phyloP scores from a whole-genome alignment of 2,329 filamentous ascomycete species.

The Fusarium multiceps region DNA sequence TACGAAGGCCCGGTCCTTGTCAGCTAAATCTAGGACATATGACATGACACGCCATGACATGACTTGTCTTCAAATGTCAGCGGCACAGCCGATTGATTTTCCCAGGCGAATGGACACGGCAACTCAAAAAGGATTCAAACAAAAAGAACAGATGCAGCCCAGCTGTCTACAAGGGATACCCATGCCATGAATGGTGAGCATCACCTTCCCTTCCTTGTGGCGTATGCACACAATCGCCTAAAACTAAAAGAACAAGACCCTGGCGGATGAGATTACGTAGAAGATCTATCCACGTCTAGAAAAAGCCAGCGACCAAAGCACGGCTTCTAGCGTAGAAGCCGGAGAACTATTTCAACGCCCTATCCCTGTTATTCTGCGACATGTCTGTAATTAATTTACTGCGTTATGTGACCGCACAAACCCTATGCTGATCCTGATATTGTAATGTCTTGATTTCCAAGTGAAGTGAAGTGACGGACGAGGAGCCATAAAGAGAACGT shows the following conservation, averaged over 20 bases:
- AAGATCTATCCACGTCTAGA: constrained; percentile 18
- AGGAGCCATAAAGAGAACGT: background rate
- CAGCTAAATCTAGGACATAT: background rate
- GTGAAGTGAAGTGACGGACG: background rate
- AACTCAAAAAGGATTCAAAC: constrained; percentile 29
- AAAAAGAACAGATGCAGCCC: constrained; percentile 26
- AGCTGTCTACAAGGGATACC: constrained; percentile 37
- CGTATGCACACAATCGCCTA: constrained; percentile 22
- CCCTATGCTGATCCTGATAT: constrained; percentile 21
- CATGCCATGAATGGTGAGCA: constrained; percentile 28
- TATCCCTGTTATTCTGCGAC: constrained; percentile 2
- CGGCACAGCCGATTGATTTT: constrained; percentile 34
- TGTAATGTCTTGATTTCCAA: constrained; percentile 14
- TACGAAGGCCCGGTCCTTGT: constrained; percentile 4
- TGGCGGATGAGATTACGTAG: constrained; percentile 19
- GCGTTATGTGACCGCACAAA: constrained; percentile 8
- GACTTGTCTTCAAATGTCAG: constrained; percentile 13
- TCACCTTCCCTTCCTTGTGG: constrained; percentile 31
- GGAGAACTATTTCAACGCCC: background rate
- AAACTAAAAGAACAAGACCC: constrained; percentile 23
- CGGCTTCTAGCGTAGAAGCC: constrained; percentile 21
- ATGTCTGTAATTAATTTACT: constrained; percentile 7
- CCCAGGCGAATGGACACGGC: constrained; percentile 43
- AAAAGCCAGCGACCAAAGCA: constrained; percentile 22
- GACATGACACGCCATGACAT: background rate